These are phyloP conservation scores for Priceomyces fermenticarens DNA, from an alignment of 805 yeast genomes.

Conservation along the genomic window DNA sequence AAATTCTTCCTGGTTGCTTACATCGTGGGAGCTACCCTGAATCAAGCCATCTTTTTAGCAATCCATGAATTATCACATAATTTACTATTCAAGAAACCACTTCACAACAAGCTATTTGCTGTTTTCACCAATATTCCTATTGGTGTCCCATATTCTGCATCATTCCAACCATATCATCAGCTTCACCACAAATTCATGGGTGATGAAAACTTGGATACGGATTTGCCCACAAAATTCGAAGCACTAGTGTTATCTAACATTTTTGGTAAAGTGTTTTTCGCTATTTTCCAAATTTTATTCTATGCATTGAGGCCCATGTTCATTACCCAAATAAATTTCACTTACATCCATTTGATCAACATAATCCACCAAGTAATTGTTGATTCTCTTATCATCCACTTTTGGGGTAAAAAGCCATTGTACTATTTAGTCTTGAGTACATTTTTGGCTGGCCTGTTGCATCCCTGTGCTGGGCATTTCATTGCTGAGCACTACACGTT, in stretches of 20 bases:
- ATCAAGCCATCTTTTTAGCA: slow-evolving; percentile 80
- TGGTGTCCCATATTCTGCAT: slow-evolving; percentile 87
- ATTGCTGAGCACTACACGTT: slow-evolving; percentile 91
- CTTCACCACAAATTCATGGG: slow-evolving; percentile 90
- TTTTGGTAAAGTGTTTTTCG: slow-evolving; percentile 86
- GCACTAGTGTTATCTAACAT: slow-evolving; percentile 71
- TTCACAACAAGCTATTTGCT: slow-evolving; percentile 73
- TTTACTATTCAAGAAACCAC: slow-evolving; percentile 73
- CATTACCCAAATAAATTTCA: slow-evolving; percentile 69
- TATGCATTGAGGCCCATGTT: slow-evolving; percentile 91
- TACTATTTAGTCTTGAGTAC: slow-evolving; percentile 71
- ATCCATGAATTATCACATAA: slow-evolving; percentile 89
- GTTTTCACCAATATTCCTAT: slow-evolving; percentile 80
- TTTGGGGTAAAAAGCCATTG: slow-evolving; percentile 64
- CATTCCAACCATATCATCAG: slow-evolving; percentile 86
- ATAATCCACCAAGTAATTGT: slow-evolving; percentile 55
- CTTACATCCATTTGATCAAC: slow-evolving; percentile 71
- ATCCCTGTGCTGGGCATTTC: slow-evolving; percentile 94
- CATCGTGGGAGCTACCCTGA: slow-evolving; percentile 79
- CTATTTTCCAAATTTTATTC: slow-evolving; percentile 83
- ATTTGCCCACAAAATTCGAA: slow-evolving; percentile 78
- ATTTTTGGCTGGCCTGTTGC: slow-evolving; percentile 86
- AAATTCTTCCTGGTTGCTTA: slow-evolving; percentile 65
- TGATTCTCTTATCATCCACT: slow-evolving; percentile 55
- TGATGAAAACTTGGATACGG: slow-evolving; percentile 80